Percentiles rank a stretch among this genome's conserved stretches.
Evolutionary conservation across 768 basidiomycete species (phyloP).

Genomic region (Boletellus sp.): DNA sequence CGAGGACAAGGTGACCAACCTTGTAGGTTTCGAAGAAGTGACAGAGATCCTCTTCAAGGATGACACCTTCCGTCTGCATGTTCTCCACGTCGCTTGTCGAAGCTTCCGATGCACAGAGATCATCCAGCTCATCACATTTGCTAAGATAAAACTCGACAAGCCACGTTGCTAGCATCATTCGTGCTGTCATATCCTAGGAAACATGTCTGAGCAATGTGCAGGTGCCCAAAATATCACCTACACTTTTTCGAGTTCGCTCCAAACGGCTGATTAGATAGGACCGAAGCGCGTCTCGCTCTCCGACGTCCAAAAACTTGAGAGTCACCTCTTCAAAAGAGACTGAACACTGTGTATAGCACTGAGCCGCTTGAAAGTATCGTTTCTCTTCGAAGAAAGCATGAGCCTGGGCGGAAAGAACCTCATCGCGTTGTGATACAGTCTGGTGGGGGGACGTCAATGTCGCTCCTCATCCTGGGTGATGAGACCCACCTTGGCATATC

Average conservation of each 20-base stretch:
- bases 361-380: slow-evolving; percentile 87
- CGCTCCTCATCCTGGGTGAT: not conserved
- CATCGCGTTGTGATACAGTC: slow-evolving; percentile 86
- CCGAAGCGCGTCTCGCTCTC: slow-evolving; percentile 85
- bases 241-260: slow-evolving; percentile 79
- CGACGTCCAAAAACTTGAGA: slow-evolving; percentile 83
- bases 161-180: slow-evolving; percentile 99
- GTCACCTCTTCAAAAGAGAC: slow-evolving; percentile 88
- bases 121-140: slow-evolving; percentile 95
- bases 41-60: slow-evolving; percentile 89
- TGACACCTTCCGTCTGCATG: slow-evolving; percentile 68
- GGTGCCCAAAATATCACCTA: slow-evolving; percentile 33
- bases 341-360: slow-evolving; percentile 87
- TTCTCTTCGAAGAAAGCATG: slow-evolving; percentile 73
- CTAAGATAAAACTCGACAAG: slow-evolving; percentile 95
- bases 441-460: slow-evolving; percentile 29
- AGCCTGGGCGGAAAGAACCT: slow-evolving; percentile 80
- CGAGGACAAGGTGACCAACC: slow-evolving; percentile 39
- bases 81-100: slow-evolving; percentile 82
- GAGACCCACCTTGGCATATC: slow-evolving; percentile 70
- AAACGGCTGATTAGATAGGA: slow-evolving; percentile 86
- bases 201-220: not conserved
- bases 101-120: slow-evolving; percentile 84
- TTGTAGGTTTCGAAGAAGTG: slow-evolving; percentile 95
- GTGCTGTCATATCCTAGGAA: slow-evolving; percentile 79